Evolutionary conservation across 371 early-diverging fungal species (phyloP).

Genomic region (Amoeboaphelidium occidentale): DNA sequence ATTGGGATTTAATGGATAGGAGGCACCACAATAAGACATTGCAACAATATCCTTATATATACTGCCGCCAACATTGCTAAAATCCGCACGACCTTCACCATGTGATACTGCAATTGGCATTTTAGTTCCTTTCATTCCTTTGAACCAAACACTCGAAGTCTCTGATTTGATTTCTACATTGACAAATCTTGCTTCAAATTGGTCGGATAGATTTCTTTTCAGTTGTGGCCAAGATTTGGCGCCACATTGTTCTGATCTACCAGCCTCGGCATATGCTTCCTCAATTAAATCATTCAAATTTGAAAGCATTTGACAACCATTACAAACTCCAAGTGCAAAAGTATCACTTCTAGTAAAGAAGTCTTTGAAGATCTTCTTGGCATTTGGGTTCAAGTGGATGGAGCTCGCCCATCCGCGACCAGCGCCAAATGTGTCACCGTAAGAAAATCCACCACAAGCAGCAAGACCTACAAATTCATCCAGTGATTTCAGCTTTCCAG

Average conservation of each 20-base stretch:
- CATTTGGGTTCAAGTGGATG: conserved; percentile 37
- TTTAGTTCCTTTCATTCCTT: conserved; percentile 63
- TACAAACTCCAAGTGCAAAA: conserved; percentile 86
- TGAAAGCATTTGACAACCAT: conserved; percentile 88
- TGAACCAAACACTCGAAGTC: conserved; percentile 40
- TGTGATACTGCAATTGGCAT: conserved; percentile 87
- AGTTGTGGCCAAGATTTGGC: conserved; percentile 48
- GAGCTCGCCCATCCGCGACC: conserved; percentile 91
- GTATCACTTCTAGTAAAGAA: conserved; percentile 70
- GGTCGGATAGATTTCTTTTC: conserved; percentile 73
- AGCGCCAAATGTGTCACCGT: conserved; percentile 92
- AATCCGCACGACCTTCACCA: conserved; percentile 79
- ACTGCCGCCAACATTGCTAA: conserved; percentile 8
- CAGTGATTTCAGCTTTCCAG: conserved; percentile 31
- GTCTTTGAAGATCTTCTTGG: conserved; percentile 38
- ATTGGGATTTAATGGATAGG: conserved; percentile 90
- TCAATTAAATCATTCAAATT: conserved; percentile 35
- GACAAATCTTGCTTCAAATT: conserved; percentile 76
- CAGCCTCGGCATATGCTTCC: not conserved
- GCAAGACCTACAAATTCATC: conserved; percentile 59
- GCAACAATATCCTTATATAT: conserved; percentile 25
- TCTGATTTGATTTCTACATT: conserved; percentile 30
- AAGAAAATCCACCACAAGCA: conserved; percentile 88
- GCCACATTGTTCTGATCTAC: too few relatives aligned
- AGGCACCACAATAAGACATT: conserved; percentile 54